phyloP scores from a whole-genome alignment of 2,329 filamentous ascomycete genomes.

The Fusarium oxysporum region DNA sequence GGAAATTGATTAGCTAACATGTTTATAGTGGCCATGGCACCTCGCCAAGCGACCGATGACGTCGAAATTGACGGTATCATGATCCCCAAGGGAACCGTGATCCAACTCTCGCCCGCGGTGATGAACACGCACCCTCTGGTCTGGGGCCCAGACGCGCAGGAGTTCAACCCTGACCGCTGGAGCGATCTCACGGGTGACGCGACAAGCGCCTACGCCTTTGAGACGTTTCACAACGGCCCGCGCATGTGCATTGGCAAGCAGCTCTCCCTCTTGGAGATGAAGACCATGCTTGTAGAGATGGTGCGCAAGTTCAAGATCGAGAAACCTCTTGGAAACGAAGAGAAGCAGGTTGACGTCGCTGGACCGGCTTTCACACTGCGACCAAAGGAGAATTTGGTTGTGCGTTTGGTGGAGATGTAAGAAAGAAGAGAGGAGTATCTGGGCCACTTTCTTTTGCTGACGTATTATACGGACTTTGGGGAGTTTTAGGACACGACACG shows the following conservation, averaged over 20 bases:
- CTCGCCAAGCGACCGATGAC: conserved; percentile 50
- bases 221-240: conserved; percentile 53
- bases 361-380: conserved; percentile 44
- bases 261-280: conserved; percentile 53
- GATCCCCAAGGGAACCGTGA: conserved; percentile 54
- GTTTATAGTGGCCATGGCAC: conserved; percentile 47
- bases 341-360: conserved; percentile 37
- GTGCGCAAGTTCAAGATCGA: conserved; percentile 49
- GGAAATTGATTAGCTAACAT: not conserved
- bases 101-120: conserved; percentile 53
- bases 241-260: conserved; percentile 54
- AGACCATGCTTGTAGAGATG: conserved; percentile 50
- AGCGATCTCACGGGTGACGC: conserved; percentile 40
- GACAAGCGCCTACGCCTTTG: conserved; percentile 48
- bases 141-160: conserved; percentile 52
- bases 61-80: conserved; percentile 50
- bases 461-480: not conserved
- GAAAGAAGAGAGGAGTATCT: not conserved
- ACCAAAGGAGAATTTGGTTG: conserved; percentile 44
- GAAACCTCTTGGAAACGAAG: conserved; percentile 23
- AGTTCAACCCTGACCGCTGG: conserved; percentile 56
- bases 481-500: not conserved
- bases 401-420: conserved; percentile 31
- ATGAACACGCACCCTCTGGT: conserved; percentile 51
- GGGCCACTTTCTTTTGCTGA: not conserved